Evolutionary conservation across 495 filamentous ascomycete genomes (phyloP).

Genomic region (Lasiosphaeria miniovina): DNA sequence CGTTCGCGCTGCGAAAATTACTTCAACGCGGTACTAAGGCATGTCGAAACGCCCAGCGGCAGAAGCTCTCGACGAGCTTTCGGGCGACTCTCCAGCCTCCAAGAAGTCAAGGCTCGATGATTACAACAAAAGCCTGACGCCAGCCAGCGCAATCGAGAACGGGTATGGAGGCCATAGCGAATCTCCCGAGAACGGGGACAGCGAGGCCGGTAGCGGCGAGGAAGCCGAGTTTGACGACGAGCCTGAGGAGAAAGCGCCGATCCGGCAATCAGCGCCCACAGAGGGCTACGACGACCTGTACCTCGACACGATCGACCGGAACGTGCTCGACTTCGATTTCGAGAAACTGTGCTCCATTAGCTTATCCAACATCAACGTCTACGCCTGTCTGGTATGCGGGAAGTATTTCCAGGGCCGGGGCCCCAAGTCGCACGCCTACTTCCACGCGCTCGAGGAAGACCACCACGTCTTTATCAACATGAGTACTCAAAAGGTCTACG

Average conservation of each 20-base stretch:
- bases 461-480: constrained; percentile 99
- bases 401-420: constrained; percentile 97
- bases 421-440: constrained; percentile 93
- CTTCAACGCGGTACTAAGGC: background rate
- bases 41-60: constrained; percentile 69
- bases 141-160: constrained; percentile 29
- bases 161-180: background rate
- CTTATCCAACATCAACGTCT: constrained; percentile 97
- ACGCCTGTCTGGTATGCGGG: constrained; percentile 94
- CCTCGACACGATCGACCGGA: constrained; percentile 92
- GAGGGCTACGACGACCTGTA: constrained; percentile 95
- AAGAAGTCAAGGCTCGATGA: constrained; percentile 73
- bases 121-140: constrained; percentile 35
- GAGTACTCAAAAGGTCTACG: constrained; percentile 90
- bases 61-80: constrained; percentile 66
- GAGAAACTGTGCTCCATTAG: constrained; percentile 96
- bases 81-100: constrained; percentile 64
- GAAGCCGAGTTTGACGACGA: constrained; percentile 35
- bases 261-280: constrained; percentile 70
- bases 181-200: constrained; percentile 2
- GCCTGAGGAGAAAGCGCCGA: constrained; percentile 46
- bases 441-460: constrained; percentile 88
- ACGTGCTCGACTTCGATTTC: constrained; percentile 91
- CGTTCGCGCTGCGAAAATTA: background rate
- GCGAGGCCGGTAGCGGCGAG: background rate